phyloP scores from a whole-genome alignment of 148 eudicot species.

The Chenopodium album region DNA sequence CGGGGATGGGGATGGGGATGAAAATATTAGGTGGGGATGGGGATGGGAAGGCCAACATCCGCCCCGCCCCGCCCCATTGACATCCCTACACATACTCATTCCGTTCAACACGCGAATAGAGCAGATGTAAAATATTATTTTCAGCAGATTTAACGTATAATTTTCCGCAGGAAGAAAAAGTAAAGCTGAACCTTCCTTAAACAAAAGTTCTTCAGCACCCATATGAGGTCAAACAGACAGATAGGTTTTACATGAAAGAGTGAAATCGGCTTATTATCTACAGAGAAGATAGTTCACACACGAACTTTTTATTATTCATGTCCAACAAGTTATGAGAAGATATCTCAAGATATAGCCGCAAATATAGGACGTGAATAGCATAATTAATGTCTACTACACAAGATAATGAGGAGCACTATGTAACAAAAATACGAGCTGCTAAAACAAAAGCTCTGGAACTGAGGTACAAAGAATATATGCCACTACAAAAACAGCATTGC shows the following conservation, averaged over 20 bases:
- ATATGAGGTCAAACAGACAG: neutral
- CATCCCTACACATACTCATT: neutral
- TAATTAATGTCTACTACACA: neutral
- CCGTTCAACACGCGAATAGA: neutral
- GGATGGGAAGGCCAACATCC: no score
- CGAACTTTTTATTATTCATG: neutral
- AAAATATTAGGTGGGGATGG: no score
- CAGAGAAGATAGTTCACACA: neutral
- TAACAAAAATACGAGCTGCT: neutral
- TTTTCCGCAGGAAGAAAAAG: neutral
- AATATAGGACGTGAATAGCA: neutral
- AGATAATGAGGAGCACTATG: neutral
- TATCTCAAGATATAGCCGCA: neutral
- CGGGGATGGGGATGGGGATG: no score
- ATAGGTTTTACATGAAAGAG: no score
- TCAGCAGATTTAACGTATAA: neutral
- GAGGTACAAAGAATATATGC: neutral
- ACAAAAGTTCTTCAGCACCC: neutral
- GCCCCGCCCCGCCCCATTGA: no score
- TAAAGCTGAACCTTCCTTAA: neutral
- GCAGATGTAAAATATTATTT: neutral
- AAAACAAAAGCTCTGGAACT: no score
- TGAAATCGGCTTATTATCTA: neutral
- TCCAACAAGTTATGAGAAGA: neutral
- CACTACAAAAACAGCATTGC: neutral